Conservation (phyloP, 228 moss, liverwort and hornwort genomes). For the Sphagnum fallax region DNA sequence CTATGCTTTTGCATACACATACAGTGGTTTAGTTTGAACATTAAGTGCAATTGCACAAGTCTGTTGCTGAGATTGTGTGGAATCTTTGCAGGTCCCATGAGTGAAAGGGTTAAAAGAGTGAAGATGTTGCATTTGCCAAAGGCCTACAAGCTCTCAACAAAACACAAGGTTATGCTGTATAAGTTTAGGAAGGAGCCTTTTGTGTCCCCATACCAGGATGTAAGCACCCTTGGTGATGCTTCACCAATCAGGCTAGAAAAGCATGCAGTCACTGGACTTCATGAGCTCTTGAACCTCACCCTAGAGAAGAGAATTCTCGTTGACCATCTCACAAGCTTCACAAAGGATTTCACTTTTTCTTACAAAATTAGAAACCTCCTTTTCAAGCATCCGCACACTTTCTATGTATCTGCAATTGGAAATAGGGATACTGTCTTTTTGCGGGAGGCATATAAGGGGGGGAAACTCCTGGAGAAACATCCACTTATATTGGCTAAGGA, state of each 20-base stretch:
- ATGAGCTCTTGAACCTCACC: slow-evolving; percentile 46
- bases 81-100: background rate
- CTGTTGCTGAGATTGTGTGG: background rate
- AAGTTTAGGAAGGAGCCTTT: background rate
- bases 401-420: slow-evolving; percentile 36
- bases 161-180: background rate
- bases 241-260: slow-evolving; percentile 33
- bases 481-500: slow-evolving; percentile 20
- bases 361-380: slow-evolving; percentile 28
- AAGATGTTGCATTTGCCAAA: background rate
- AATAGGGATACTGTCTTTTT: slow-evolving; percentile 38
- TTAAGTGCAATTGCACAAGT: background rate
- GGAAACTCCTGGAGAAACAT: slow-evolving; percentile 18
- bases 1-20: background rate
- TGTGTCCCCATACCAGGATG: background rate
- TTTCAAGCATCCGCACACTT: slow-evolving; percentile 41
- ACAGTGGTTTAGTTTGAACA: background rate
- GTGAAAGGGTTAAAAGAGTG: background rate
- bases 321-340: slow-evolving; percentile 13
- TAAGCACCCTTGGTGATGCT: slow-evolving; percentile 1
- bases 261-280: slow-evolving; percentile 51
- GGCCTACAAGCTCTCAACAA: background rate
- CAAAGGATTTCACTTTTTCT: slow-evolving; percentile 41
- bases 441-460: slow-evolving; percentile 33
- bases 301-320: slow-evolving; percentile 26